Conservation (phyloP, 331 rosid genomes). For the Malus hybrid region DNA sequence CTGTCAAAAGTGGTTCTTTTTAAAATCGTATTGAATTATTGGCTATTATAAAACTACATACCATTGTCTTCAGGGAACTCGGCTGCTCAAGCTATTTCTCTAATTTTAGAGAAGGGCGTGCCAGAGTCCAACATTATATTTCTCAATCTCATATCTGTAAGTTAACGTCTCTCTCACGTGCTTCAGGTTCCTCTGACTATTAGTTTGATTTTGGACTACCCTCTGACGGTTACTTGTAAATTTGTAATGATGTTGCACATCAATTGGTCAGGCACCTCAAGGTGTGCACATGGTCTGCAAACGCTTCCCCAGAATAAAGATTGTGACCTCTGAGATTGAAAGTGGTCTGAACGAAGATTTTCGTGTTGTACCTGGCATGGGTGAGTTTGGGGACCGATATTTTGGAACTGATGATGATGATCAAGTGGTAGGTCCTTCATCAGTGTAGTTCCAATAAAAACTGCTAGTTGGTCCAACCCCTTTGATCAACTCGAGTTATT, state of each 20-base stretch:
- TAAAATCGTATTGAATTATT: neutral
- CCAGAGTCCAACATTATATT: constrained; percentile 92
- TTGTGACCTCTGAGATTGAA: constrained; percentile 92
- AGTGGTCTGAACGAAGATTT: constrained; percentile 68
- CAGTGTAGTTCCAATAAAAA: constrained; percentile 20
- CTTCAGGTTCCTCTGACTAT: neutral
- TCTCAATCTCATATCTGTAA: constrained; percentile 92
- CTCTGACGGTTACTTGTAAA: neutral
- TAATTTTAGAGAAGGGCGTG: constrained; percentile 71
- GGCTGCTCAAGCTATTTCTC: constrained; percentile 82
- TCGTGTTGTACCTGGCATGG: constrained; percentile 95
- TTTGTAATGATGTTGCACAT: neutral
- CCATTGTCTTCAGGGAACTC: constrained; percentile 59
- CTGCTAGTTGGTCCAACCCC: constrained; percentile 16
- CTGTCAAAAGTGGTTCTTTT: neutral
- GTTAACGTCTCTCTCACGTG: constrained; percentile 15
- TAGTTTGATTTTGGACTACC: neutral
- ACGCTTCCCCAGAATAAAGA: constrained; percentile 84
- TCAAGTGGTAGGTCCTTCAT: constrained; percentile 30
- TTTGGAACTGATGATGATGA: constrained; percentile 95
- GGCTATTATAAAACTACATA: neutral
- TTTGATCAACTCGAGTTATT: constrained; percentile 17
- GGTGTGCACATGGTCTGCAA: constrained; percentile 85
- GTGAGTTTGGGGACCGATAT: constrained; percentile 94
- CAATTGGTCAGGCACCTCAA: constrained; percentile 76